Conservation (phyloP, 2,329 filamentous ascomycete species). For the Dactylella cylindrospora region DNA sequence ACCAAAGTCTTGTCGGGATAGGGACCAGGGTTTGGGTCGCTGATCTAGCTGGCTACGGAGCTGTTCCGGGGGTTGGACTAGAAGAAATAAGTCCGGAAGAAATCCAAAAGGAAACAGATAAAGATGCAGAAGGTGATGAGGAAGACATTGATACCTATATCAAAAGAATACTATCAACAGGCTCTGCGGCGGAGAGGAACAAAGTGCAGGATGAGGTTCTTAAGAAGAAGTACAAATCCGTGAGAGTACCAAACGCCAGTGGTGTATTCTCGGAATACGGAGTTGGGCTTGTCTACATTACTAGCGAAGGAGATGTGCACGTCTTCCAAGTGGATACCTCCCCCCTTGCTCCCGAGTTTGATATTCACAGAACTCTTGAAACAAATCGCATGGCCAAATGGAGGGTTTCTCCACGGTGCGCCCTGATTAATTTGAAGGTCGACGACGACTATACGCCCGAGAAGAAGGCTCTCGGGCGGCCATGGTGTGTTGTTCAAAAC, state of each 20-base stretch:
- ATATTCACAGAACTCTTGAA: constrained; percentile 35
- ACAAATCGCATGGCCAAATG: constrained; percentile 32
- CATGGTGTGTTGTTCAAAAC: constrained; percentile 39
- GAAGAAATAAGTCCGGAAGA: constrained; percentile 16
- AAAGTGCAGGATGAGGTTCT: too few species aligned
- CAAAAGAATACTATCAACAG: constrained; percentile 3
- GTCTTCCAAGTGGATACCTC: constrained; percentile 28
- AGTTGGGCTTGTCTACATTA: constrained; percentile 29
- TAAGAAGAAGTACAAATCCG: constrained; percentile 8
- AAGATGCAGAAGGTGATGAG: neutral
- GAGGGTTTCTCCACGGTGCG: constrained; percentile 39
- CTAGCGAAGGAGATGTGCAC: constrained; percentile 35
- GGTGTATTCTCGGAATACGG: constrained; percentile 34
- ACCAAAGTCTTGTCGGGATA: constrained; percentile 18
- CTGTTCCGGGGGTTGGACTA: constrained; percentile 30
- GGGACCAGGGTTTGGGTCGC: constrained; percentile 38
- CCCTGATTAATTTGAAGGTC: constrained; percentile 24
- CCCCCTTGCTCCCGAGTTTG: constrained; percentile 20
- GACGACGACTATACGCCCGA: constrained; percentile 36
- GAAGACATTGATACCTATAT: neutral
- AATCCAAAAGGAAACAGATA: neutral
- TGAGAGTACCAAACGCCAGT: constrained; percentile 24
- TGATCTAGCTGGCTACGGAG: constrained; percentile 34
- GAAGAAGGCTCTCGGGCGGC: constrained; percentile 27
- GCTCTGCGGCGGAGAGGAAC: neutral